Base-by-base conservation (phyloP, 164 flowering plant species). In the Umbilicus rupestris region DNA sequence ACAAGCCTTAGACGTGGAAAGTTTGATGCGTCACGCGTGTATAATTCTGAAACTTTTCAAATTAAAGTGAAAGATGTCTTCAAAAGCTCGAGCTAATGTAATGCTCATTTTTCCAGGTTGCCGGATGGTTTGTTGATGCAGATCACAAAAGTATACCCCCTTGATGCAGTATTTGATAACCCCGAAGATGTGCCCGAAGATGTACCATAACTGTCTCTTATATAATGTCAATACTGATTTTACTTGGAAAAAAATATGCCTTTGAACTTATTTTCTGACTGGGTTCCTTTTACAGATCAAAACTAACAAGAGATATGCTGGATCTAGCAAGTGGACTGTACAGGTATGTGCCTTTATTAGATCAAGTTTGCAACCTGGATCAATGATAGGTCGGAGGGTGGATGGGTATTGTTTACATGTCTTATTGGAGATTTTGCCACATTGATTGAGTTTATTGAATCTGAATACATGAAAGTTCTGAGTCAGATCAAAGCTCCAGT, bases 101-200 rank as follows among this genome's bases (percentile, higher is more conserved):
- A 15, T 16, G 20, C 30, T 71, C 55, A 47, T 47, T 69, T 22
- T 67, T 73, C 67, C 73, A 91, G 97, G 73, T 81, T 91, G 75
- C 96, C 96, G 50, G 90, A 91, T 91, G 96, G 97, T 63, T 91
- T 94, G 41, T 71, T 89, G 72, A 91, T 94, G 99, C 88, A 91
- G 73, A 94, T 94, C 30, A 76, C 85, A 15, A 91, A 89, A 79
- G 79, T 91, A 7, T 94, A 94, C 76, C 87, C 95, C 45, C 62
- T 94, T 55, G 98, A 94, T 91, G 98, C 98, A 29, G 90, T 89
- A 50, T 94, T 50, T 78, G 98, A 91, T 79, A 81, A 57, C 47
- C 96, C 66, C 70, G 92, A 84, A 52, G 97, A 94, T 83, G 98
- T 88, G 20, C 97, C 97, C 70, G 98, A 89, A 85, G 97, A 94